Percentiles rank a stretch among this genome's conserved stretches.
phyloP scores from a whole-genome alignment of 805 yeast species.

The Debaryomyces prosopidis region DNA sequence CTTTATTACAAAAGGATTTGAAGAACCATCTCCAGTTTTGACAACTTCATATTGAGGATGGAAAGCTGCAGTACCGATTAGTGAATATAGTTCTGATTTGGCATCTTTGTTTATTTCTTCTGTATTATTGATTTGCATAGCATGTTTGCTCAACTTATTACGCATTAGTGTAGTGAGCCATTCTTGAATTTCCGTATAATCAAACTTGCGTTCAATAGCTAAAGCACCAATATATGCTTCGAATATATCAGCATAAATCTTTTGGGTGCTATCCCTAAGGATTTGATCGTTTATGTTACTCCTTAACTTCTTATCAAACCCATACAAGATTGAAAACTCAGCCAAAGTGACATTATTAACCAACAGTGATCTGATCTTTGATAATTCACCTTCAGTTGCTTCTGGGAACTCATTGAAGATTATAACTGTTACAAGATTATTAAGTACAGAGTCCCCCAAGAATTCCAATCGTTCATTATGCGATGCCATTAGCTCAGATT shows the following conservation, averaged over 20 bases:
- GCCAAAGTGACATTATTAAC: constrained; percentile 73
- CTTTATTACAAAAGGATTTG: constrained; percentile 59
- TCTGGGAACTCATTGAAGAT: constrained; percentile 66
- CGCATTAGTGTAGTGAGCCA: constrained; percentile 59
- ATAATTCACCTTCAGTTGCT: constrained; percentile 78
- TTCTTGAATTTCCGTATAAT: constrained; percentile 47
- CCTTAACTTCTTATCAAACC: constrained; percentile 57
- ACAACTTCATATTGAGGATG: constrained; percentile 59
- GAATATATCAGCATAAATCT: constrained; percentile 83
- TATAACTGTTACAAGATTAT: constrained; percentile 68
- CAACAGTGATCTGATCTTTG: constrained; percentile 65
- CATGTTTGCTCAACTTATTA: constrained; percentile 41
- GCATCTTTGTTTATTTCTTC: constrained; percentile 61
- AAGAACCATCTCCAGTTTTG: constrained; percentile 45
- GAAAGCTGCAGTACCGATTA: constrained; percentile 72
- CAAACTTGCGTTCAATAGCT: constrained; percentile 53
- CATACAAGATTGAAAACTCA: constrained; percentile 69
- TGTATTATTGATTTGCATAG: constrained; percentile 30
- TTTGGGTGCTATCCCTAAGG: constrained; percentile 56
- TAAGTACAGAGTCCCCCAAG: constrained; percentile 84
- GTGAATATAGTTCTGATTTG: constrained; percentile 72
- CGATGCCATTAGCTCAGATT: constrained; percentile 54
- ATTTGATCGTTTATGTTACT: constrained; percentile 48
- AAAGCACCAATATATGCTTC: constrained; percentile 95
- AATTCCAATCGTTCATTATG: constrained; percentile 91